These are phyloP conservation scores for Jatropha multifida DNA, from an alignment of 441 rosid species.

Conservation along the genomic window DNA sequence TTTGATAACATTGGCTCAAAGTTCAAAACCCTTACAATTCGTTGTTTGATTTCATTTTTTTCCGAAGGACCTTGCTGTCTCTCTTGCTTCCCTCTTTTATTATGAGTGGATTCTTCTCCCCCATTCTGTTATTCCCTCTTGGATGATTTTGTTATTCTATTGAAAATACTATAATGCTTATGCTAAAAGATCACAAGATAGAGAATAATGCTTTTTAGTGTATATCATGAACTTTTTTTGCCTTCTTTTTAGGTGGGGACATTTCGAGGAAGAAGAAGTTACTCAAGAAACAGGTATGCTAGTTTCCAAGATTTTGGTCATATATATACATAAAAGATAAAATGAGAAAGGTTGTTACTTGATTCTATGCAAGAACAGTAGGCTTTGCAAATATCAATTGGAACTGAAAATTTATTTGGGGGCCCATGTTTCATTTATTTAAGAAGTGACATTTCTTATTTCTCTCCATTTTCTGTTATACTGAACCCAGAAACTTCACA, in stretches of 20 bases:
- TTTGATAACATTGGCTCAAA: too few species aligned
- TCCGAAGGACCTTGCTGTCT: not conserved
- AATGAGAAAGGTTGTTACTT: too few species aligned
- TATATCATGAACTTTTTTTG: constrained; percentile 19
- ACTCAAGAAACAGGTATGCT: constrained; percentile 83
- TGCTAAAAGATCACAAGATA: not conserved
- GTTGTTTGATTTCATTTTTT: too few species aligned
- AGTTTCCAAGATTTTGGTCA: constrained; percentile 4
- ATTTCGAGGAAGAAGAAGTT: constrained; percentile 90
- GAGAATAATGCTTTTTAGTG: not conserved
- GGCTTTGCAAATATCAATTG: not conserved
- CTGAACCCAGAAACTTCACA: too few species aligned
- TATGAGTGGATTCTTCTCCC: not conserved
- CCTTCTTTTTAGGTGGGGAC: constrained; percentile 69
- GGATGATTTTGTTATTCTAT: not conserved
- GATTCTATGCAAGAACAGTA: not conserved
- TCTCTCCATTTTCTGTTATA: too few species aligned
- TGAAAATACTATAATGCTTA: not conserved
- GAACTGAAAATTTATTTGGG: not conserved
- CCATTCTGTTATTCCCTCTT: not conserved
- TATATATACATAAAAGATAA: not conserved
- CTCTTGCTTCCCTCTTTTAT: not conserved
- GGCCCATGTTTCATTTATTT: not conserved
- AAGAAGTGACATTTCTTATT: too few species aligned
- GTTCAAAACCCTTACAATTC: too few species aligned